Evolutionary conservation across 2,329 filamentous ascomycete species (phyloP).

Genomic region (Teratosphaeria viscida): DNA sequence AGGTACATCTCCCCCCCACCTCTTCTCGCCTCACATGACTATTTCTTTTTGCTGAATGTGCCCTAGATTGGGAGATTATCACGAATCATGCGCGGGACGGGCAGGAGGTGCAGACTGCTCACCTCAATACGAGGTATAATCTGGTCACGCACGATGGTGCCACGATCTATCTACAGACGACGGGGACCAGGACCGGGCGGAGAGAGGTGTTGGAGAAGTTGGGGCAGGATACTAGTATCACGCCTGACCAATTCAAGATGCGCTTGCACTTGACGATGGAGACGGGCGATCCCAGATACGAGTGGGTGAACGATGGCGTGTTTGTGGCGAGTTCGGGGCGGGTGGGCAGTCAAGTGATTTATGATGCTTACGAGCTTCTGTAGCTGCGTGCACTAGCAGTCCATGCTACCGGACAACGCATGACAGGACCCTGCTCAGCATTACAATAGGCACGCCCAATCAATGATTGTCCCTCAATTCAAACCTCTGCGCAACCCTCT

Average conservation of each 20-base stretch:
- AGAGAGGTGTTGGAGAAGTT: conserved; percentile 15
- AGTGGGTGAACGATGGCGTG: conserved; percentile 18
- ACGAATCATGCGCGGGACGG: conserved; percentile 7
- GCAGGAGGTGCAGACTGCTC: conserved; percentile 16
- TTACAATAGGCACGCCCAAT: background rate
- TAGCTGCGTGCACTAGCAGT: background rate
- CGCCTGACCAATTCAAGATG: conserved; percentile 19
- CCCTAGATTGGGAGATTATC: conserved; percentile 16
- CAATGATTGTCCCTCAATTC: conserved; percentile 21
- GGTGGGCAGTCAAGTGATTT: conserved; percentile 13
- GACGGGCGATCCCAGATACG: conserved; percentile 19
- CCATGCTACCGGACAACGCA: no score
- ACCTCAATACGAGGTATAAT: conserved; percentile 21
- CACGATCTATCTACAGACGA: conserved; percentile 18
- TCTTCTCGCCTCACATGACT: no score
- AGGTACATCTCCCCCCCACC: conserved; percentile 3
- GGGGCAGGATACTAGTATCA: conserved; percentile 14
- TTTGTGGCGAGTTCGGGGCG: conserved; percentile 15
- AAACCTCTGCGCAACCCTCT: conserved; percentile 18
- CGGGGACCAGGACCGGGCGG: conserved; percentile 17
- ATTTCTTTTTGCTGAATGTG: background rate
- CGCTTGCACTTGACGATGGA: conserved; percentile 20
- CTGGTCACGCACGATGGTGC: conserved; percentile 19
- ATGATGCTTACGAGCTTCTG: conserved; percentile 17
- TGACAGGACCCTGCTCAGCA: no score